Percentiles rank a stretch among this genome's conserved stretches.
These are phyloP conservation scores for Diaporthe helianthi DNA, from an alignment of 2,329 filamentous ascomycete species.

Conservation along the genomic window DNA sequence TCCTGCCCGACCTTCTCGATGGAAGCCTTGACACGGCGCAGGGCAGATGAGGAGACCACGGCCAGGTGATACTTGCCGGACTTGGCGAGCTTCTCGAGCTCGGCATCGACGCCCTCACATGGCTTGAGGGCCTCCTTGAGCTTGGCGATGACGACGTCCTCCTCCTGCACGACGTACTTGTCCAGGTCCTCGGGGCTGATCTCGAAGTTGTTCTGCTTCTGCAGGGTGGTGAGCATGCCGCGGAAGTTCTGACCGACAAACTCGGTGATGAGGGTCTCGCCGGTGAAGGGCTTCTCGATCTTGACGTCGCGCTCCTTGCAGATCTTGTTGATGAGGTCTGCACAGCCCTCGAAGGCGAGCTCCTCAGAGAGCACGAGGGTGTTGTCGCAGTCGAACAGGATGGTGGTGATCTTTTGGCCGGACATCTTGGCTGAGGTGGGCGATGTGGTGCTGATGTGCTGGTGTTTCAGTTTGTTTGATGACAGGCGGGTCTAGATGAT, in stretches of 20 bases:
- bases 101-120: constrained; percentile 71
- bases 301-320: constrained; percentile 67
- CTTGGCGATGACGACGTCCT: constrained; percentile 84
- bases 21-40: constrained; percentile 78
- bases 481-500: background rate
- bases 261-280: constrained; percentile 78
- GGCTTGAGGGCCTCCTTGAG: constrained; percentile 72
- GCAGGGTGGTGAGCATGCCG: constrained; percentile 82
- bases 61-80: constrained; percentile 73
- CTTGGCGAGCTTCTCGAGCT: constrained; percentile 69
- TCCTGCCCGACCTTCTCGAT: constrained; percentile 81
- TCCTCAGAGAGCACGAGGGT: constrained; percentile 92
- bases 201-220: constrained; percentile 76
- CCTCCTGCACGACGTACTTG: constrained; percentile 76
- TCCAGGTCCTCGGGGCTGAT: constrained; percentile 74
- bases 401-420: constrained; percentile 64
- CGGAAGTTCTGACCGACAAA: constrained; percentile 96
- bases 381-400: constrained; percentile 86
- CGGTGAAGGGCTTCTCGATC: constrained; percentile 71
- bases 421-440: constrained; percentile 28
- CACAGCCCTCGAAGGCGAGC: constrained; percentile 89
- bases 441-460: background rate
- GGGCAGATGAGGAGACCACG: constrained; percentile 82
- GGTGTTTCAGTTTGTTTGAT: background rate
- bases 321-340: constrained; percentile 87